phyloP scores from a whole-genome alignment of 179 eudicot species.

The Beta lomatogona region DNA sequence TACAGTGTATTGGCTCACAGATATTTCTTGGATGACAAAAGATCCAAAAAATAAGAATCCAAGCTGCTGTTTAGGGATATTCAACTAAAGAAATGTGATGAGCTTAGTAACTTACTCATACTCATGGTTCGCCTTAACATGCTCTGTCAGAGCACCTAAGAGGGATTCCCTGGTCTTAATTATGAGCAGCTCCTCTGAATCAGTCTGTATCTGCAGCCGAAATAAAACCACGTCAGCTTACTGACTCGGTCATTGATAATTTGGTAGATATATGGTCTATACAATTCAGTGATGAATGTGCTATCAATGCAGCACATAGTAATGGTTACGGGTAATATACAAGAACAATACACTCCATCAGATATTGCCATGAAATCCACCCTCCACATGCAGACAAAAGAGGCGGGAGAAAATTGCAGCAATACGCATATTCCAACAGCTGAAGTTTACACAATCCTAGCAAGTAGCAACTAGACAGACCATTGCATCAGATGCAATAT shows the following conservation, averaged over 20 bases:
- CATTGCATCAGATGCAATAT: constrained; percentile 3
- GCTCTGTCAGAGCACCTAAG: constrained; percentile 77
- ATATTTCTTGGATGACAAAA: background rate
- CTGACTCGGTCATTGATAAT: too few species aligned
- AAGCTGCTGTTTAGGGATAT: background rate
- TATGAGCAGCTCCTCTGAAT: constrained; percentile 90
- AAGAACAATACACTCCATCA: too few species aligned
- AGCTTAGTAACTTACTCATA: constrained; percentile 69
- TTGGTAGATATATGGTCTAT: too few species aligned
- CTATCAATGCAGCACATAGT: too few species aligned
- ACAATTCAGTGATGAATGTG: too few species aligned
- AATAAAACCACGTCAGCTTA: background rate
- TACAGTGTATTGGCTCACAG: background rate
- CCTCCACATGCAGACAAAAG: too few species aligned
- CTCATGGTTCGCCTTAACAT: constrained; percentile 93
- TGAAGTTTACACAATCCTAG: background rate
- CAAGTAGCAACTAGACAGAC: background rate
- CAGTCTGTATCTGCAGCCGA: constrained; percentile 78
- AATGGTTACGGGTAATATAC: too few species aligned
- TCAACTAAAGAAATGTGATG: background rate
- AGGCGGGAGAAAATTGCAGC: too few species aligned
- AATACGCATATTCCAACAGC: background rate
- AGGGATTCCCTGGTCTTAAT: constrained; percentile 97
- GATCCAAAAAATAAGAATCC: background rate
- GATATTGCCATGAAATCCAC: too few species aligned